phyloP scores from a whole-genome alignment of 1,284 basidiomycete genomes.

The Salmacisia buchloeana region DNA sequence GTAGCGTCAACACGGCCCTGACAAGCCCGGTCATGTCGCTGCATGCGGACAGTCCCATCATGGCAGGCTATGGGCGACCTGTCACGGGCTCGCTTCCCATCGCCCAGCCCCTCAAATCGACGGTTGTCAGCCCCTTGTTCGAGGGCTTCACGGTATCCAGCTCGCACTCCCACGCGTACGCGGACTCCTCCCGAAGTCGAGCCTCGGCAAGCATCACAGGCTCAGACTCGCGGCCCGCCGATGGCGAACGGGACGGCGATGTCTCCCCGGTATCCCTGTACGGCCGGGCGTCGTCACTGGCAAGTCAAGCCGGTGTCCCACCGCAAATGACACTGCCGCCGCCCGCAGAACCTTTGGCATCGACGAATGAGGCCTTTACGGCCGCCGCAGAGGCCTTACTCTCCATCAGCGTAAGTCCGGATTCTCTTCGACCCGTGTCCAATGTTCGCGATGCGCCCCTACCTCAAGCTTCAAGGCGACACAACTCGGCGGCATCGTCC shows the following conservation, averaged over 20 bases:
- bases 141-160: conserved; percentile 3
- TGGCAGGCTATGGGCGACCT: not conserved
- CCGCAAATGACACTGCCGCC: not conserved
- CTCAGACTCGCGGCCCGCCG: too few relatives aligned
- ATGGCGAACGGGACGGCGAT: not conserved
- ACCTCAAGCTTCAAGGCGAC: not conserved
- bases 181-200: too few relatives aligned
- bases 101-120: not conserved
- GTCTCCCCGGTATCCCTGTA: conserved; percentile 2
- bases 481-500: not conserved
- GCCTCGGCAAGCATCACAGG: too few relatives aligned
- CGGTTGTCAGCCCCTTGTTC: not conserved
- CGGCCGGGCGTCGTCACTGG: not conserved
- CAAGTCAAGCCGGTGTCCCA: not conserved
- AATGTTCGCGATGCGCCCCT: not conserved
- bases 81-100: not conserved
- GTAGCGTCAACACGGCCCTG: conserved; percentile 3
- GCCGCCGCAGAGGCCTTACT: conserved; percentile 3
- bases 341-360: not conserved
- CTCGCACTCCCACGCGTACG: too few relatives aligned
- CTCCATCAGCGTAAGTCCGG: conserved; percentile 1
- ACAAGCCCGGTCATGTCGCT: conserved; percentile 5
- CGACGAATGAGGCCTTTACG: not conserved
- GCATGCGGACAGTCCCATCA: conserved; percentile 4
- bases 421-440: not conserved